These are phyloP conservation scores for Drechslera avenae DNA, from an alignment of 2,329 filamentous ascomycete species.

Conservation along the genomic window DNA sequence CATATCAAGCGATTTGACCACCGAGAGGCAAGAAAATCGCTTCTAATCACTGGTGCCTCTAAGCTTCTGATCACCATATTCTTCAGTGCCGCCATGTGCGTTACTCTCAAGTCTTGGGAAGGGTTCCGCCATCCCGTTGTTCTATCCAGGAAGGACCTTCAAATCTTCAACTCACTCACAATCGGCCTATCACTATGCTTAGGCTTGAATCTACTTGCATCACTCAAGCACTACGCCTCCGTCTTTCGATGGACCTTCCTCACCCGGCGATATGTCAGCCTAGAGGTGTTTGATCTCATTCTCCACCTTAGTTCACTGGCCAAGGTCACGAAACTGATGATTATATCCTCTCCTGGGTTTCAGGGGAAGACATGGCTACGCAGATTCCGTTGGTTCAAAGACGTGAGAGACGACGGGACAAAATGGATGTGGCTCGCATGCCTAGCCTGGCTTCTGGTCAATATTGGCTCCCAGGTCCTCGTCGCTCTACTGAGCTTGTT, in stretches of 20 bases:
- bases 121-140: constrained; percentile 31
- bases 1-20: constrained; percentile 40
- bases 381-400: constrained; percentile 35
- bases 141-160: constrained; percentile 34
- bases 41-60: constrained; percentile 34
- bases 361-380: constrained; percentile 30
- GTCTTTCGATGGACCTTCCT: constrained; percentile 44
- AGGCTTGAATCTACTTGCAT: constrained; percentile 43
- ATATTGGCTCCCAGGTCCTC: constrained; percentile 42
- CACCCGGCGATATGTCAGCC: constrained; percentile 36
- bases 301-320: constrained; percentile 38
- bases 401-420: constrained; percentile 39
- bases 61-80: constrained; percentile 37
- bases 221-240: constrained; percentile 43
- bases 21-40: constrained; percentile 34
- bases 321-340: constrained; percentile 43
- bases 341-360: constrained; percentile 39
- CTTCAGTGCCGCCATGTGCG: constrained; percentile 37
- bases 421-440: constrained; percentile 44
- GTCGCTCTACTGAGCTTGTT: constrained; percentile 43
- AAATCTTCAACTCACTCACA: constrained; percentile 43
- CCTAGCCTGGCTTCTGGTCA: constrained; percentile 39
- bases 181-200: constrained; percentile 42
- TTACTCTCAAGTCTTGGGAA: constrained; percentile 38
- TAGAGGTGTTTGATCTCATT: constrained; percentile 45